A percentile compares a stretch with the other conserved stretches of the same genome.
These are phyloP conservation scores for Talaromyces sp. DNA, from an alignment of 2,329 filamentous ascomycete genomes.

Conservation along the genomic window DNA sequence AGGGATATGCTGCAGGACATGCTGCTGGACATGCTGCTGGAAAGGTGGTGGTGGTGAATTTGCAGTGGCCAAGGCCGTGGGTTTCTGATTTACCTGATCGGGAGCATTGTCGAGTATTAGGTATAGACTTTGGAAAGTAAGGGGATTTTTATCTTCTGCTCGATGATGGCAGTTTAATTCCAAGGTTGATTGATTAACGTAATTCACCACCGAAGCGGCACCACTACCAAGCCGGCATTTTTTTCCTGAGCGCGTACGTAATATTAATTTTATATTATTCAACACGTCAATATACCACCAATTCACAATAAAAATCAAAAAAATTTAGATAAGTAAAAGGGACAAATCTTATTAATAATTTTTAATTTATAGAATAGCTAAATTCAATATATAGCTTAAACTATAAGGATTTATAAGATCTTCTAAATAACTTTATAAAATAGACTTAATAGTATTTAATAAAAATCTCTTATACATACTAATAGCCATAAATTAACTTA, in stretches of 20 bases:
- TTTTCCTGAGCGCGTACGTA: no score
- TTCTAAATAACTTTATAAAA: not conserved
- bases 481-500: not conserved
- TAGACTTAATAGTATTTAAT: not conserved
- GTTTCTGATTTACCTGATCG: slow-evolving; percentile 6
- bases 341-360: not conserved
- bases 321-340: not conserved
- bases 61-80: slow-evolving; percentile 12
- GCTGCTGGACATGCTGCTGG: no score
- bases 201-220: not conserved
- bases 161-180: no score
- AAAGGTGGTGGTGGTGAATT: not conserved
- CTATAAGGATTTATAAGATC: not conserved
- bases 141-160: no score
- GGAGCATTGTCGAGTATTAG: slow-evolving; percentile 5
- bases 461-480: not conserved
- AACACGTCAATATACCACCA: not conserved
- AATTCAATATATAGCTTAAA: not conserved
- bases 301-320: not conserved
- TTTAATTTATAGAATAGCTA: not conserved
- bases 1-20: not conserved
- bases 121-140: not conserved
- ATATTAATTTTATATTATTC: not conserved
- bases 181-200: no score
- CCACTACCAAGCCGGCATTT: no score